These are phyloP conservation scores for Fusarium sp. DNA, from an alignment of 2,329 filamentous ascomycete genomes.

Conservation along the genomic window DNA sequence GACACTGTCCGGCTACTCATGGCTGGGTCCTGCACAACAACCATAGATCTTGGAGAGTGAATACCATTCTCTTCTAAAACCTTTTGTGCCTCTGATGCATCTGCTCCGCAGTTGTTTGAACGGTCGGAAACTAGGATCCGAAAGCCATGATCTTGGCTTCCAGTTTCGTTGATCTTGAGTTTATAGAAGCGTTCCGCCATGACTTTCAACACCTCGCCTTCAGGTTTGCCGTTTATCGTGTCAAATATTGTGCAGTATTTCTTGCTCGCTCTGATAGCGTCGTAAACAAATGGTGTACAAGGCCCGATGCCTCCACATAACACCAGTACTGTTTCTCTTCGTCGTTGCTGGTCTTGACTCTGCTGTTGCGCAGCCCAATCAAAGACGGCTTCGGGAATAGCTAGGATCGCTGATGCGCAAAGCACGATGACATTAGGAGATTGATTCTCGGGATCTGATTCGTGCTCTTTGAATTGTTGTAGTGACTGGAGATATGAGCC, in stretches of 20 bases:
- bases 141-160: fast-evolving
- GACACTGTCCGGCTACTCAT: constrained; percentile 3
- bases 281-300: constrained; percentile 5
- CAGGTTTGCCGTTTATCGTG: background rate
- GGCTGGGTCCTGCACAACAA: constrained; percentile 15
- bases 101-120: background rate
- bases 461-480: no score
- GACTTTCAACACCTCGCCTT: constrained; percentile 8
- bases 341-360: fast-evolving
- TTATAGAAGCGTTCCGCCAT: constrained; percentile 11
- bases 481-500: background rate
- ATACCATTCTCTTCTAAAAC: background rate
- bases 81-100: background rate
- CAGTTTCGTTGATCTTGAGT: background rate
- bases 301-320: constrained; percentile 15
- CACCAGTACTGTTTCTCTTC: background rate
- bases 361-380: background rate
- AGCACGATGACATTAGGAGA: background rate
- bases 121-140: background rate
- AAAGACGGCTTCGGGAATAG: constrained; percentile 20
- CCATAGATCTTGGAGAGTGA: background rate
- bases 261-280: constrained; percentile 9
- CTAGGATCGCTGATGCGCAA: constrained; percentile 10
- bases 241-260: background rate
- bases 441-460: fast-evolving